These are phyloP conservation scores for Zygoascus ofunaensis DNA, from an alignment of 805 yeast genomes.

Conservation along the genomic window DNA sequence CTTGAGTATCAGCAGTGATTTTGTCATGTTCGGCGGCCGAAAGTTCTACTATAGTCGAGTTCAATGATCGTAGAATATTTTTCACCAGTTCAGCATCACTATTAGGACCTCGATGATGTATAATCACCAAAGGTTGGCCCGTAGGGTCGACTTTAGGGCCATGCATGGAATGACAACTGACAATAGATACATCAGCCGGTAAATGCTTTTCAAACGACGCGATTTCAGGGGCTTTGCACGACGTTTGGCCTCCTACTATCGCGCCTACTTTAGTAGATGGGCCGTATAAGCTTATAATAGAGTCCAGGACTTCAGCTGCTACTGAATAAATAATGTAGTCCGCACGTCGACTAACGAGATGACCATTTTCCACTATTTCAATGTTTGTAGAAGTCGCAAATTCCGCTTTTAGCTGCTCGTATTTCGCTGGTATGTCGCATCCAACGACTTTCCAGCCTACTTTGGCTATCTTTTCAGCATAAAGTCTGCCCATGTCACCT, in stretches of 20 bases:
- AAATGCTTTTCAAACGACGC: slow-evolving; percentile 67
- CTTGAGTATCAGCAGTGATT: slow-evolving; percentile 97
- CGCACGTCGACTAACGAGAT: slow-evolving; percentile 65
- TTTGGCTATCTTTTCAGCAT: slow-evolving; percentile 64
- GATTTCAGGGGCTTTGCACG: slow-evolving; percentile 88
- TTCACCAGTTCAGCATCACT: slow-evolving; percentile 54
- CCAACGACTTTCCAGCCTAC: slow-evolving; percentile 90
- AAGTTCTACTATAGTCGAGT: slow-evolving; percentile 67
- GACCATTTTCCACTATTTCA: slow-evolving; percentile 66
- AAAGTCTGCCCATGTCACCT: slow-evolving; percentile 93
- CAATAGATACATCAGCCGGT: slow-evolving; percentile 74
- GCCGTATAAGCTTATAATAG: slow-evolving; percentile 68
- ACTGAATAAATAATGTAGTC: slow-evolving; percentile 87
- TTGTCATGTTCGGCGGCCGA: slow-evolving; percentile 85
- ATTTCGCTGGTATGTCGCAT: slow-evolving; percentile 70
- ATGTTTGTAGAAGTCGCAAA: slow-evolving; percentile 34
- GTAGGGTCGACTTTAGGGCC: slow-evolving; percentile 85
- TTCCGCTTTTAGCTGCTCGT: slow-evolving; percentile 36
- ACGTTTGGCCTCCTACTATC: slow-evolving; percentile 96
- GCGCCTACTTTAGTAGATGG: slow-evolving; percentile 79
- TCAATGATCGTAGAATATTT: slow-evolving; percentile 55
- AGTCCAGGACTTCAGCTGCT: slow-evolving; percentile 76
- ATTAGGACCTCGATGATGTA: slow-evolving; percentile 58
- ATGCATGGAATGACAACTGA: slow-evolving; percentile 85
- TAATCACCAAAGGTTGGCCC: slow-evolving; percentile 88